Base-by-base conservation (phyloP, 805 yeast genomes). In the Kodamaea fukazawae region DNA sequence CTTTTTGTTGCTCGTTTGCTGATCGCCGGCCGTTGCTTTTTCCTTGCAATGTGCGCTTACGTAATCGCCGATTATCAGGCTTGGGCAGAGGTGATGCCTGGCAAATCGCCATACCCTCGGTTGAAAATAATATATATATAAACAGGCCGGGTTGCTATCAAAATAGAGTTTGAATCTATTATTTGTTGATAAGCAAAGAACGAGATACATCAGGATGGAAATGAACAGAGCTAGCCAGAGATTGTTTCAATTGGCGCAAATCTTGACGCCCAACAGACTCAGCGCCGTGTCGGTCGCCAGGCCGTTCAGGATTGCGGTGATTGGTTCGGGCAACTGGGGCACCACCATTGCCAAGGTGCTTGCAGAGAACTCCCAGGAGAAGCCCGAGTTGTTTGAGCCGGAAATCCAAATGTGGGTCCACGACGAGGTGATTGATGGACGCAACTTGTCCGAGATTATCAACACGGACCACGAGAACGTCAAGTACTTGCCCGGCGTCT, bases 261-360 rank as follows among this genome's bases (percentile, higher is more conserved):
- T 56, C 13, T 49, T 63, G 37, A 30, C 48, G 22, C 60, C 62
- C 16, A 51, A 51, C 42, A 13, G 31, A 8, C 32, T 43, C 26
- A 16, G 38, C 12, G 31, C 34, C 27, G 23, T 32, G 17, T 9
- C 39, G 16, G 43, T 45, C 1, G 48, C 25, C 31, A 47, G 41
- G 26, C 63, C 65, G 3, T 67, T 66, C 57, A 62, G 48, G 45
- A 54, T 70, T 37, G 63, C 70, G 49, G 67, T 70, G 39, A 62
- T 70, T 38, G 75, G 75, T 12, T 66, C 71, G 13, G 75, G 75
- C 28, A 70, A 68, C 53, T 70, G 75, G 75, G 75, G 75, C 18
- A 69, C 75, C 30, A 68, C 74, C 32, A 67, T 70, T 20, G 73
- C 75, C 44, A 70, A 69, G 54, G 58, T 70, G 22, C 49, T 70